Conservation (phyloP, 495 filamentous ascomycete species). For the Elasticomyces elasticus region DNA sequence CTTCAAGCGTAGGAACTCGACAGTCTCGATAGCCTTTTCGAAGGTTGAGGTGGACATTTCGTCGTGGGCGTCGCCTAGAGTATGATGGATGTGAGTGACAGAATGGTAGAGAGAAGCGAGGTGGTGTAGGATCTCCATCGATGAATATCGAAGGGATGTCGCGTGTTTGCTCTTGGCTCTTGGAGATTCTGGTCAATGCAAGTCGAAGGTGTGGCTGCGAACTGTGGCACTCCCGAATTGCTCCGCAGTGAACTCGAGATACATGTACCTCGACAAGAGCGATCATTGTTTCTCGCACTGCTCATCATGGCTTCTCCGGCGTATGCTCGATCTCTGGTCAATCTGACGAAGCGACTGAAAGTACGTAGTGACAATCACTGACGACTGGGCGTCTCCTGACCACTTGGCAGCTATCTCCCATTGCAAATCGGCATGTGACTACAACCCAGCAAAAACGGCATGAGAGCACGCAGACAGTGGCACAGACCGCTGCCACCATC, state of each 20-base stretch:
- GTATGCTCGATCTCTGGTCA: slow-evolving; percentile 16
- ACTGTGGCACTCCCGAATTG: slow-evolving; percentile 4
- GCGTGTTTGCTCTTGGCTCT: background rate
- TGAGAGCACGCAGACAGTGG: background rate
- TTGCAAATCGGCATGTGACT: background rate
- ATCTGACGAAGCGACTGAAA: slow-evolving; percentile 17
- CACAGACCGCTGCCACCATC: background rate
- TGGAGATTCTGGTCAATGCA: background rate
- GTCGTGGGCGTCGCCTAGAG: slow-evolving; percentile 14
- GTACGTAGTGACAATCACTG: background rate
- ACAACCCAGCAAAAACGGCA: slow-evolving; percentile 1
- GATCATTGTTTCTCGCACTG: background rate
- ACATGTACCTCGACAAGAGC: background rate
- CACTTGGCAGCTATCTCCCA: background rate
- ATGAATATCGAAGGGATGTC: background rate
- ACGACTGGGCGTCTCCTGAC: background rate
- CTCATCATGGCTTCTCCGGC: slow-evolving; percentile 17
- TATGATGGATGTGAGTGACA: slow-evolving; percentile 11
- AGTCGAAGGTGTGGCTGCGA: background rate
- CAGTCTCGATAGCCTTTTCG: slow-evolving; percentile 28
- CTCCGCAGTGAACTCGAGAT: background rate
- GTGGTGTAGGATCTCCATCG: slow-evolving; percentile 17
- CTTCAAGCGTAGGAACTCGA: slow-evolving; percentile 19
- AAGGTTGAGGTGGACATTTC: slow-evolving; percentile 21
- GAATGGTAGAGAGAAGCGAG: slow-evolving; percentile 14